Conservation (phyloP, 495 filamentous ascomycete species). For the Penicillium cataractarum region DNA sequence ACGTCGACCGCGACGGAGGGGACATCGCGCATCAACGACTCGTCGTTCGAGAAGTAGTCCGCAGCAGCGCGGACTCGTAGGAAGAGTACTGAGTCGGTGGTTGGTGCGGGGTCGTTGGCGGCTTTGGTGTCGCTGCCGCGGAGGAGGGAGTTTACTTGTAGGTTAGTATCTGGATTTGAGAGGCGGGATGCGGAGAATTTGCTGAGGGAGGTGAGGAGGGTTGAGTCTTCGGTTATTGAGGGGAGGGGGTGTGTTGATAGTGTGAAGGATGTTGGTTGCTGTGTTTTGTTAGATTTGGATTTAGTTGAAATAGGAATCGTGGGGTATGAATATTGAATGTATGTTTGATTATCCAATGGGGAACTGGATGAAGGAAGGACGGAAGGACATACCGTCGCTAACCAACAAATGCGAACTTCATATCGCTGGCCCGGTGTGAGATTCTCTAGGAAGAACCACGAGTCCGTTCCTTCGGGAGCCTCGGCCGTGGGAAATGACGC, state of each 20-base stretch:
- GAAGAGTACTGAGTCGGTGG: constrained; percentile 67
- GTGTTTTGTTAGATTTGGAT: background rate
- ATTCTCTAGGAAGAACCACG: constrained; percentile 85
- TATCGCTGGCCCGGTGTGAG: constrained; percentile 76
- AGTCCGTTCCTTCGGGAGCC: constrained; percentile 60
- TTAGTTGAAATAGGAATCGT: background rate
- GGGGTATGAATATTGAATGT: background rate
- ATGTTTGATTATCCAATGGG: too few relatives aligned
- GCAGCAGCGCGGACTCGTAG: constrained; percentile 76
- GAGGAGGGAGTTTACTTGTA: constrained; percentile 24
- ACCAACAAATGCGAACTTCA: constrained; percentile 93
- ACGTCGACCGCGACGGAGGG: constrained; percentile 80
- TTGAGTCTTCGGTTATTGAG: constrained; percentile 59
- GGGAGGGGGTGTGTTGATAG: constrained; percentile 64
- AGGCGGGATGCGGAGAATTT: constrained; percentile 61
- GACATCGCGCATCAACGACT: constrained; percentile 73
- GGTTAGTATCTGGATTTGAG: constrained; percentile 20
- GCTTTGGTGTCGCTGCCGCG: background rate
- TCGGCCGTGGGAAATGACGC: constrained; percentile 65
- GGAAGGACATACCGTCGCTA: constrained; percentile 74
- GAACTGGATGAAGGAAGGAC: background rate
- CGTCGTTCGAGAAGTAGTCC: constrained; percentile 78
- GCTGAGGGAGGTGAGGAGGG: constrained; percentile 65
- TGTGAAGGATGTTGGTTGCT: constrained; percentile 89
- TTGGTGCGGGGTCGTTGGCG: constrained; percentile 25